Base-by-base conservation (phyloP, 73 alveolate genomes). In the Paramecium sexaurelia region DNA sequence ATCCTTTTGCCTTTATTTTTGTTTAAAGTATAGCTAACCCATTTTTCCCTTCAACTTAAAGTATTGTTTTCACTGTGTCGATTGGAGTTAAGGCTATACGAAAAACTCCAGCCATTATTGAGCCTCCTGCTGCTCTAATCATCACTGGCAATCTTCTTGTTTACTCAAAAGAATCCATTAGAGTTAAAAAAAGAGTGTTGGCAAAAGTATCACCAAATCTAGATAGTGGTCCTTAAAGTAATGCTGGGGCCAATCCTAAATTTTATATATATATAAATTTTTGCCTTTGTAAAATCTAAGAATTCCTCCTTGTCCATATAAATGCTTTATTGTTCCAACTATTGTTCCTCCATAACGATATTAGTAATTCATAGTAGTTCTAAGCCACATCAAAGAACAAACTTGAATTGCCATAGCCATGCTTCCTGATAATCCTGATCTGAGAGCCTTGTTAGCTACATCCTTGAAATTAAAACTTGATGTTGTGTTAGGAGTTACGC, bases 291-390 rank as follows among this genome's bases (percentile, higher is more conserved):
- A 94, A 89, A 94, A 94, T 55, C 97, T 57, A 22, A 86, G 75
- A 20, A 94, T 88, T 90, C 97, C 97, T 33, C 97, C 97, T 93
- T 94, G 93, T 61, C 90, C 55, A 90, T 94, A 94, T 41, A 94
- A 84, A 39, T 75, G 71, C 35, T 41, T 20, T 24, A 94, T 24
- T 39, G 94, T 93, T 67, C 88, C 95, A 35, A 84, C 84, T 47
- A 94, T 92, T 55, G 95, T 82, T 1, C 95, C 95, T 22, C 97
- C 97, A 89, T 87, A 92, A 78, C 94, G 92, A 84, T 94, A 94
- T 90, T 94, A 95, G 83, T 94, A 94, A 92, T 94, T 94, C 96
- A 94, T 94, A 27, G 95, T 89, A 55, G 97, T 94, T 92, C 97
- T 78, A 71, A 94, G 71, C 97, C 97, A 94, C 97, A 94, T 94